Percentiles rank a stretch among this genome's conserved stretches.
Conservation (phyloP, 2,329 filamentous ascomycete species). For the Trichoderma arundinaceum region DNA sequence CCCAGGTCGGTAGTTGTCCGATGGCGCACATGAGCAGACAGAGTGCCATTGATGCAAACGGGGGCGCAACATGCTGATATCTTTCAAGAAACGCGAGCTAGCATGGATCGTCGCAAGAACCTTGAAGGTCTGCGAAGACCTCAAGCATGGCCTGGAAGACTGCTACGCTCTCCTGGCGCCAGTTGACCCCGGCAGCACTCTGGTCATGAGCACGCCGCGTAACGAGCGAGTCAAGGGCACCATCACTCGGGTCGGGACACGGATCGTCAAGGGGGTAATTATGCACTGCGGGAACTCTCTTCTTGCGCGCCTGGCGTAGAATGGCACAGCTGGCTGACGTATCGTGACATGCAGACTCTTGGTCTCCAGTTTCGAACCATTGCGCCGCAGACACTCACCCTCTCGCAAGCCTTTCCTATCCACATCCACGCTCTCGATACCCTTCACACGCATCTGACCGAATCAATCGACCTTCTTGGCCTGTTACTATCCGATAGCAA, state of each 20-base stretch:
- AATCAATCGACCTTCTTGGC: constrained; percentile 81
- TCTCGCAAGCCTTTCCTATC: constrained; percentile 57
- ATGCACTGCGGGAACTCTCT: background rate
- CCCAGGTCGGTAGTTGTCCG: constrained; percentile 52
- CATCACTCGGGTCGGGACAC: constrained; percentile 87
- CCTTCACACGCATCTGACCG: constrained; percentile 78
- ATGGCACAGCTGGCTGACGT: background rate
- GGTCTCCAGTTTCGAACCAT: constrained; percentile 77
- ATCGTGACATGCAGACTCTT: constrained; percentile 62
- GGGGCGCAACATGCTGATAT: constrained; percentile 38
- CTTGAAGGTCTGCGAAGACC: constrained; percentile 53
- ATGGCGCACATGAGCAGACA: constrained; percentile 12
- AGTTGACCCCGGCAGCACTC: constrained; percentile 81
- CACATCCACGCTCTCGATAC: constrained; percentile 72
- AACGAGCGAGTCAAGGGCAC: constrained; percentile 92
- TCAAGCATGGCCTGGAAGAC: constrained; percentile 77
- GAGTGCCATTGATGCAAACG: background rate
- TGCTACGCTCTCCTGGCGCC: constrained; percentile 87
- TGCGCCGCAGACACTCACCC: constrained; percentile 55
- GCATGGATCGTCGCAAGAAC: constrained; percentile 61
- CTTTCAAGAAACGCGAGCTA: constrained; percentile 56
- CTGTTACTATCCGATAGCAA: constrained; percentile 62
- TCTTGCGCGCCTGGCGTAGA: no score
- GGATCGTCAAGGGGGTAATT: constrained; percentile 86
- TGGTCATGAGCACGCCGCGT: constrained; percentile 84